These are phyloP conservation scores for Oehlia diaphana DNA, from an alignment of 192 early-diverging fungal genomes.

Conservation along the genomic window DNA sequence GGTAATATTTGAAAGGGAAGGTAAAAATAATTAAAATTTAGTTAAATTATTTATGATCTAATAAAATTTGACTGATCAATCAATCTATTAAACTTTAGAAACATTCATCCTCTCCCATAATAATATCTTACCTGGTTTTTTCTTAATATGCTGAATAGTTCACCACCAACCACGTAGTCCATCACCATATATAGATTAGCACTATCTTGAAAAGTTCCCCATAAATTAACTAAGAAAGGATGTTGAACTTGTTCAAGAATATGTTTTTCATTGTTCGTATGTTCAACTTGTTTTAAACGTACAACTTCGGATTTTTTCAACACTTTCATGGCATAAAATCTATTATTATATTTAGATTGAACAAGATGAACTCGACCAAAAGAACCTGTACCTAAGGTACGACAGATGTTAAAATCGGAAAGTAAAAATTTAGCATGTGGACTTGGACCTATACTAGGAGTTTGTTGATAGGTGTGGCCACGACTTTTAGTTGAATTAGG, in stretches of 20 bases:
- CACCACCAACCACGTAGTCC: slow-evolving; percentile 95
- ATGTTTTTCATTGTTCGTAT: slow-evolving; percentile 95
- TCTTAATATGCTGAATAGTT: slow-evolving; percentile 78
- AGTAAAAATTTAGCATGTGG: slow-evolving; percentile 61
- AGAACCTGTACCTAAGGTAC: slow-evolving; percentile 93
- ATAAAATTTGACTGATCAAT: not conserved
- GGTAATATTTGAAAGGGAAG: not conserved
- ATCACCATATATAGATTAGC: slow-evolving; percentile 92
- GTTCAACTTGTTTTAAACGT: slow-evolving; percentile 94
- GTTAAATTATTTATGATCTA: too few relatives aligned
- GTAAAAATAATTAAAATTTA: not conserved
- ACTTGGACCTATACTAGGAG: not conserved
- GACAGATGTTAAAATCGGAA: slow-evolving; percentile 78
- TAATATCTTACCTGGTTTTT: slow-evolving; percentile 68
- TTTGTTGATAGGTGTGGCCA: not conserved
- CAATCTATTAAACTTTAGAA: slow-evolving; percentile 11
- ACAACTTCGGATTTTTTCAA: slow-evolving; percentile 93
- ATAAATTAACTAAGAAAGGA: slow-evolving; percentile 90
- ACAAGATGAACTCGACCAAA: slow-evolving; percentile 97
- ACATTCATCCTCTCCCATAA: not conserved
- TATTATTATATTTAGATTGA: slow-evolving; percentile 71
- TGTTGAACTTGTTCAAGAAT: slow-evolving; percentile 86
- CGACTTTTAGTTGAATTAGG: not conserved
- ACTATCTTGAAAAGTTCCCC: slow-evolving; percentile 93
- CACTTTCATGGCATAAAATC: slow-evolving; percentile 97